Percentiles rank a stretch among this genome's conserved stretches.
phyloP scores from a whole-genome alignment of 192 early-diverging fungal species.

The Geranomyces michiganensis region DNA sequence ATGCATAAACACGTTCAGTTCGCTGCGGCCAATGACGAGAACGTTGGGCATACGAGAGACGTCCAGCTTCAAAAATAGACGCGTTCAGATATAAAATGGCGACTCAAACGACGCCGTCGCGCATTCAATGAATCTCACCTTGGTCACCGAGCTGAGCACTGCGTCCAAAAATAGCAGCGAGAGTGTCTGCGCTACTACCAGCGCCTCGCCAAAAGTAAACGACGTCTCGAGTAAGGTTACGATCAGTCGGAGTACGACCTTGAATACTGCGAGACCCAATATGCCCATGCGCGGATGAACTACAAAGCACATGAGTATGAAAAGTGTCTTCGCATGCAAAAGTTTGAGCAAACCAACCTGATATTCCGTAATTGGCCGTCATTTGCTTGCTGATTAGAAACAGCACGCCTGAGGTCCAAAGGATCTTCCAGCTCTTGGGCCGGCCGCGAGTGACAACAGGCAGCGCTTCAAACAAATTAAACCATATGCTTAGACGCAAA shows the following conservation, averaged over 20 bases:
- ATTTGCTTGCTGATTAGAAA: slow-evolving; percentile 1
- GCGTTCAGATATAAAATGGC: slow-evolving; percentile 1
- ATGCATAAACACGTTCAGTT: slow-evolving; percentile 57
- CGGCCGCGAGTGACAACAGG: neutral
- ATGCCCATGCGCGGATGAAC: neutral
- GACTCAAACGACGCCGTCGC: neutral
- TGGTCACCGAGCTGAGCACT: slow-evolving; percentile 39
- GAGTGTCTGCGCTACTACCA: slow-evolving; percentile 60
- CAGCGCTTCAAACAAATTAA: neutral
- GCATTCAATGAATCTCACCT: slow-evolving; percentile 47
- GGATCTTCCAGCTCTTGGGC: slow-evolving; percentile 1
- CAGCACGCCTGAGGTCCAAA: neutral
- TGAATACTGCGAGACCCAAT: slow-evolving; percentile 1
- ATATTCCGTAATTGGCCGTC: neutral
- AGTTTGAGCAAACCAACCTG: neutral
- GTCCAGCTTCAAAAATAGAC: slow-evolving; percentile 7
- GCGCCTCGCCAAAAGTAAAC: slow-evolving; percentile 72
- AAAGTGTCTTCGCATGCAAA: neutral
- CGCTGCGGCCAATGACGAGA: slow-evolving; percentile 25
- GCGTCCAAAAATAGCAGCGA: slow-evolving; percentile 56
- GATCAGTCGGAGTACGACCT: slow-evolving; percentile 10
- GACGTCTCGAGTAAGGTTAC: slow-evolving; percentile 43
- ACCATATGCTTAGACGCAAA: slow-evolving; percentile 11
- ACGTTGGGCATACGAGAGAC: slow-evolving; percentile 25
- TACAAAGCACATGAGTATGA: neutral